A percentile compares a stretch with the other conserved stretches of the same genome.
These are phyloP conservation scores for Lachancea meyersii DNA, from an alignment of 805 yeast genomes.

Conservation along the genomic window DNA sequence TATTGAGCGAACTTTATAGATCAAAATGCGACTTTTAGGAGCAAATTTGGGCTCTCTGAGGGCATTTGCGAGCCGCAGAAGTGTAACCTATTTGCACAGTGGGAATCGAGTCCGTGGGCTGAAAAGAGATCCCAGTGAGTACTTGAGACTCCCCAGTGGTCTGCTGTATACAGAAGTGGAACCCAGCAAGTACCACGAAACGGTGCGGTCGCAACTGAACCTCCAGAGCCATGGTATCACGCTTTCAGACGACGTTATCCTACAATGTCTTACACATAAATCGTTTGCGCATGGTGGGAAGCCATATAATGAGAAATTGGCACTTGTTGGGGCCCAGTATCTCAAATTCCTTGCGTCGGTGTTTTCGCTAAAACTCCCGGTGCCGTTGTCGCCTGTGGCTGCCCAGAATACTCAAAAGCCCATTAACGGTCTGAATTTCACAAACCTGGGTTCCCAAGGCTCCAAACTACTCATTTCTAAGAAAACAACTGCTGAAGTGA, in stretches of 20 bases:
- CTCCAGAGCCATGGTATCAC: conserved; percentile 25
- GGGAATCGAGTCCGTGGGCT: conserved; percentile 62
- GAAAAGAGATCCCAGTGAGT: conserved; percentile 61
- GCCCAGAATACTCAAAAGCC: conserved; percentile 29
- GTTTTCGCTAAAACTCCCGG: conserved; percentile 26
- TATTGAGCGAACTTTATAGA: too few relatives aligned
- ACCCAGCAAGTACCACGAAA: conserved; percentile 37
- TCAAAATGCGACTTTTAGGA: background rate
- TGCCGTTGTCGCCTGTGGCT: conserved; percentile 9
- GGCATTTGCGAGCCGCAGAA: background rate
- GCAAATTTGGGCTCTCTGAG: background rate
- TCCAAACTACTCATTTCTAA: conserved; percentile 49
- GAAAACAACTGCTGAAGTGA: conserved; percentile 45
- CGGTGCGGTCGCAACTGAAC: conserved; percentile 20
- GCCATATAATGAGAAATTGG: conserved; percentile 83
- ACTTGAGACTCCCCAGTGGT: conserved; percentile 44
- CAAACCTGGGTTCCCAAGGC: conserved; percentile 50
- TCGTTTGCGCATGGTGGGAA: conserved; percentile 87
- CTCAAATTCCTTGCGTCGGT: conserved; percentile 40
- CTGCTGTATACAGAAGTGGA: conserved; percentile 46
- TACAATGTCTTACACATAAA: conserved; percentile 88
- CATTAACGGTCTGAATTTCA: conserved; percentile 48
- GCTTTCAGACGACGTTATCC: conserved; percentile 53
- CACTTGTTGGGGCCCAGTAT: conserved; percentile 63
- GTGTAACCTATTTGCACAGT: conserved; percentile 36